Evolutionary conservation across 2,329 filamentous ascomycete species (phyloP), one percentile per base, ranked within the genome.

Genomic region (Paecilomyces niveus): DNA sequence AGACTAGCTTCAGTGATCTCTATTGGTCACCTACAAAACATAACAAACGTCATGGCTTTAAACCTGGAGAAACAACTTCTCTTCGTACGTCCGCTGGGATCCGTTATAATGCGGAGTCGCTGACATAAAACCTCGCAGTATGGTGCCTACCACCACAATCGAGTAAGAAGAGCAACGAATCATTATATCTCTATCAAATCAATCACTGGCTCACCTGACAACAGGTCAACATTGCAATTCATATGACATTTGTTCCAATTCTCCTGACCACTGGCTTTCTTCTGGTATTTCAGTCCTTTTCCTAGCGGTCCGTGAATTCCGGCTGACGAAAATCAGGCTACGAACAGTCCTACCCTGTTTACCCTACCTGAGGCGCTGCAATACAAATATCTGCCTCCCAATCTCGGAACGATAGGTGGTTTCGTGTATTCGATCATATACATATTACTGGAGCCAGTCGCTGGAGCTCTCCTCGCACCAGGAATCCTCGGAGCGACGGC

Each of bases 361-460:
- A 76, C 79, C 2, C 67, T 85, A 6, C 85, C 85, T 45, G 72
- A 81, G 49, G 78, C 76, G 69, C 71, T 85, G 35, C 78, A 78
- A 35, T 72, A 85, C 55, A 78, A 82, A 31, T 79, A 85, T 69
- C 78, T 87, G 29, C 84, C 84, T 45, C 76, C 82, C 29, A 87
- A 87, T 62, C 71, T 81, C 60, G 85, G 83, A 55, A 86, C 85
- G 3, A 77, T 84, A 59, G 78, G 75, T 56, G 80, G 80, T 50
- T 67, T 85, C 9, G 65, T 87, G 29, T 97, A 94, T 76, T 83
- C 88, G 39, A 83, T 83, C 1, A 83, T 97, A 57, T 99, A 97
- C 71, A 82, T 97, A 54, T 83, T 99, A 22, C 87, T 99, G 69
- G 94, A 99, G 71, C 94, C 94, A 0, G 91, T 97, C 0, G 94